Conservation (phyloP, 2,329 filamentous ascomycete genomes). For the Bipolaris sorokiniana region DNA sequence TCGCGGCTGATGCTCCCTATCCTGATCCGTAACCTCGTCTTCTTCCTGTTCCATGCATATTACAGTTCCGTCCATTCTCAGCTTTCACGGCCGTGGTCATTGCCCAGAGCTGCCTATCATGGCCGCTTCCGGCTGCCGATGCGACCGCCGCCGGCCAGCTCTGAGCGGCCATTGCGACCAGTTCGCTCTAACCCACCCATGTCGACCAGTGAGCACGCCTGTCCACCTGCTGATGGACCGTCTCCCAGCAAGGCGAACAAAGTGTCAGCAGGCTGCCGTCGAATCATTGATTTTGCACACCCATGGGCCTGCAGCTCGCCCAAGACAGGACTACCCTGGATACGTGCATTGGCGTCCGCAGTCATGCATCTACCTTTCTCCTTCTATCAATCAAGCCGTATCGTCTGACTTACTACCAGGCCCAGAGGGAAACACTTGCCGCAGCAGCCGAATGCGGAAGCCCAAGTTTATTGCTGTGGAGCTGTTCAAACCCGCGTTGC, state of each 20-base stretch:
- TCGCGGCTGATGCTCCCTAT: too few species aligned
- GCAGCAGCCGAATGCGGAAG: conserved; percentile 45
- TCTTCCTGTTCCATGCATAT: too few species aligned
- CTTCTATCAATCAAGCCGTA: conserved; percentile 35
- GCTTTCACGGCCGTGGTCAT: background rate
- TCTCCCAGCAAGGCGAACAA: conserved; percentile 19
- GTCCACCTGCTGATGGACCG: conserved; percentile 42
- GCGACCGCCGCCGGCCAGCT: conserved; percentile 13
- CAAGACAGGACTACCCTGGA: conserved; percentile 21
- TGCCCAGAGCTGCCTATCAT: conserved; percentile 32
- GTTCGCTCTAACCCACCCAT: conserved; percentile 13
- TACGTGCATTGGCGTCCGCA: conserved; percentile 46
- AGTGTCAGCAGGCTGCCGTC: conserved; percentile 41
- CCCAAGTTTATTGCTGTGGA: conserved; percentile 34
- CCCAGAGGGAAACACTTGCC: conserved; percentile 35
- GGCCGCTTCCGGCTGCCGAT: conserved; percentile 23
- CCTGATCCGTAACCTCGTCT: too few species aligned
- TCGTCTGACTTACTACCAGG: conserved; percentile 42
- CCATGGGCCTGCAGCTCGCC: conserved; percentile 32
- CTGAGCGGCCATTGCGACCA: conserved; percentile 14
- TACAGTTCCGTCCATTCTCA: too few species aligned
- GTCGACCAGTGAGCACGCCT: conserved; percentile 31
- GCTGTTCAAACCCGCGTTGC: conserved; percentile 18
- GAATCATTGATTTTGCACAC: conserved; percentile 33
- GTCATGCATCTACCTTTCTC: conserved; percentile 43